A percentile compares a stretch with the other conserved stretches of the same genome.
These are phyloP conservation scores for Pleurotus citrinopileatus DNA, from an alignment of 768 basidiomycete species.

Conservation along the genomic window DNA sequence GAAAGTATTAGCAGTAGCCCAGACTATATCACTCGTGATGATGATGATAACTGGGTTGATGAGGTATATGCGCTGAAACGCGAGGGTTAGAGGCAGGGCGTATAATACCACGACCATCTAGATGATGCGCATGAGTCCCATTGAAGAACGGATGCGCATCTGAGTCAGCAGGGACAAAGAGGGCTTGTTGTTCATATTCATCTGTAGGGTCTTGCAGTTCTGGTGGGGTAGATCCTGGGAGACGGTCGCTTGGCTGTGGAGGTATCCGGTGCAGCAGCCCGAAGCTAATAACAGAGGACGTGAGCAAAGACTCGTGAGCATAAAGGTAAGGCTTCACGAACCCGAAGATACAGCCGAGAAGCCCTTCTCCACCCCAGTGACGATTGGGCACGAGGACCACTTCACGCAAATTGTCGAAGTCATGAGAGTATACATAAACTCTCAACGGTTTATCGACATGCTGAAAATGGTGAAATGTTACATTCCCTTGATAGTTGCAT, in stretches of 20 bases:
- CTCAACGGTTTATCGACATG: constrained; percentile 92
- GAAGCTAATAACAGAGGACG: constrained; percentile 53
- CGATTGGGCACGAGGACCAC: constrained; percentile 94
- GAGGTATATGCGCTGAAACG: too few relatives aligned
- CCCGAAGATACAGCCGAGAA: constrained; percentile 96
- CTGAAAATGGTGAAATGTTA: constrained; percentile 38
- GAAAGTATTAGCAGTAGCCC: too few relatives aligned
- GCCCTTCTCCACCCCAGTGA: constrained; percentile 96
- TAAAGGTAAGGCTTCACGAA: constrained; percentile 33
- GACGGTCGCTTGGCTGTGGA: constrained; percentile 58
- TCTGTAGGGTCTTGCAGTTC: constrained; percentile 47
- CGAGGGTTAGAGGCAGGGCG: not conserved
- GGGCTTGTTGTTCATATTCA: constrained; percentile 59
- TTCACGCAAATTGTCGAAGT: constrained; percentile 91
- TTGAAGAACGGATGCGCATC: not conserved
- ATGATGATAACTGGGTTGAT: too few relatives aligned
- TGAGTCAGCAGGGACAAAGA: constrained; percentile 72
- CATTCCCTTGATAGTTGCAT: not conserved
- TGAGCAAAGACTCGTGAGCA: constrained; percentile 2
- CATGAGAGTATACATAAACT: constrained; percentile 95
- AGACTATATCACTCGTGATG: too few relatives aligned
- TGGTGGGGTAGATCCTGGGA: constrained; percentile 54
- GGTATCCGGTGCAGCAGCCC: constrained; percentile 94
- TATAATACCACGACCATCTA: not conserved
- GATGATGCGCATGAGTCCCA: not conserved